A percentile compares a stretch with the other conserved stretches of the same genome.
Conservation (phyloP, 1,284 basidiomycete genomes). For the Trametes versicolor region DNA sequence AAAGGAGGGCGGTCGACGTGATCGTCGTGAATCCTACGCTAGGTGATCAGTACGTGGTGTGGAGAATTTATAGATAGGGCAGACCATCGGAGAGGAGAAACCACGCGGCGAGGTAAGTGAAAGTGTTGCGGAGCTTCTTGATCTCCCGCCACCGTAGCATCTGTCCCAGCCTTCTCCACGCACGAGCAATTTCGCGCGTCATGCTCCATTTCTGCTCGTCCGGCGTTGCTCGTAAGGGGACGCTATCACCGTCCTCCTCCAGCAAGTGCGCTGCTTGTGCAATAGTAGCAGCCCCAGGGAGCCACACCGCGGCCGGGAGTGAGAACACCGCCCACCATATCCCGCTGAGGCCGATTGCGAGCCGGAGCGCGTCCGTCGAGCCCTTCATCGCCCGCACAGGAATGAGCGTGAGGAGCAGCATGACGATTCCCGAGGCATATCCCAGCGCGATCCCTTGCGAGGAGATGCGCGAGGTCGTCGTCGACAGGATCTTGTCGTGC, state of each 20-base stretch:
- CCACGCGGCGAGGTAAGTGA: constrained; percentile 90
- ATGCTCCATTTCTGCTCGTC: constrained; percentile 54
- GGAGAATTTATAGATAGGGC: constrained; percentile 32
- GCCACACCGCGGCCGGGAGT: constrained; percentile 77
- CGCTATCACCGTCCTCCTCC: constrained; percentile 22
- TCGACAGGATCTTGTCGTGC: constrained; percentile 60
- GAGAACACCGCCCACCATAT: constrained; percentile 88
- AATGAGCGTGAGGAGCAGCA: constrained; percentile 76
- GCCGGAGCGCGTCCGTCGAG: constrained; percentile 76
- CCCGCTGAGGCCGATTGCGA: constrained; percentile 84
- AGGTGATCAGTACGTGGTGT: neutral
- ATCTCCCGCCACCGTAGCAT: constrained; percentile 81
- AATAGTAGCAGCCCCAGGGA: constrained; percentile 55
- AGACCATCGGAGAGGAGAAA: constrained; percentile 90
- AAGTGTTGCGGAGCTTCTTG: constrained; percentile 81
- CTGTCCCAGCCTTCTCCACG: constrained; percentile 72
- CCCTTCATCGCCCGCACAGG: constrained; percentile 75
- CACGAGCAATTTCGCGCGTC: constrained; percentile 60
- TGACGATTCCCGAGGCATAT: constrained; percentile 79
- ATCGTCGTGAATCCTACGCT: constrained; percentile 80
- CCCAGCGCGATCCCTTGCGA: constrained; percentile 86
- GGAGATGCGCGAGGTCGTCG: constrained; percentile 82
- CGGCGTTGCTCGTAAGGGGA: constrained; percentile 23
- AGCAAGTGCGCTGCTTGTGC: constrained; percentile 28
- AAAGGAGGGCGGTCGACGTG: constrained; percentile 84